Evolutionary conservation across 805 yeast genomes (phyloP), one percentile per base, ranked within the genome.

Genomic region (Ogataea salicorniae): DNA sequence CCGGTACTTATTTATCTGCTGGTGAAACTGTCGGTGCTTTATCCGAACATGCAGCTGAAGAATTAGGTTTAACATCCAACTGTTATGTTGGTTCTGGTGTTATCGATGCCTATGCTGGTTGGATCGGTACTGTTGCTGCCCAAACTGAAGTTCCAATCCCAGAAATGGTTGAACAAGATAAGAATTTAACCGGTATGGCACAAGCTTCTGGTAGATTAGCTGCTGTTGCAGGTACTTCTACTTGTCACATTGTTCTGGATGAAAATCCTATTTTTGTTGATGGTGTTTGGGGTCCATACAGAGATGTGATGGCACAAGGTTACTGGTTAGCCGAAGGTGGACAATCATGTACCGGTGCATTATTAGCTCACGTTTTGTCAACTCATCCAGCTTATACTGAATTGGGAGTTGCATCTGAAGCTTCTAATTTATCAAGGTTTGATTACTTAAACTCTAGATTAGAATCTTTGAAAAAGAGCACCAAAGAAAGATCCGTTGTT

Each of bases 241-340:
- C 99, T 1, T 94, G 99, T 64, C 98, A 94, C 67, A 83, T 94
- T 57, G 90, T 88, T 48, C 76, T 92, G 76, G 84, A 95, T 29
- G 76, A 79, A 51, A 84, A 87, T 31, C 86, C 96, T 0, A 80
- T 89, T 39, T 91, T 92, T 64, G 98, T 92, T 9, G 81, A 88
- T 39, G 99, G 99, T 50, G 97, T 94, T 34, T 94, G 99, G 99
- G 99, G 99, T 14, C 99, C 99, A 2, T 94, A 94, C 69, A 77
- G 90, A 60, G 96, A 91, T 66, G 96, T 88, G 5, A 76, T 92
- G 73, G 86, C 95, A n/a, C 84, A 86, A 29, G 89, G 83, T 6
- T 84, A 74, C 60, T 94, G 98, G 98, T 75, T 91, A 54, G 96
- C 98, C 14, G 99, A 94, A 69, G 99, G 99, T 62, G 99, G 99